Conservation (phyloP, 2,329 filamentous ascomycete species). For the Colletotrichum tamarilloi region DNA sequence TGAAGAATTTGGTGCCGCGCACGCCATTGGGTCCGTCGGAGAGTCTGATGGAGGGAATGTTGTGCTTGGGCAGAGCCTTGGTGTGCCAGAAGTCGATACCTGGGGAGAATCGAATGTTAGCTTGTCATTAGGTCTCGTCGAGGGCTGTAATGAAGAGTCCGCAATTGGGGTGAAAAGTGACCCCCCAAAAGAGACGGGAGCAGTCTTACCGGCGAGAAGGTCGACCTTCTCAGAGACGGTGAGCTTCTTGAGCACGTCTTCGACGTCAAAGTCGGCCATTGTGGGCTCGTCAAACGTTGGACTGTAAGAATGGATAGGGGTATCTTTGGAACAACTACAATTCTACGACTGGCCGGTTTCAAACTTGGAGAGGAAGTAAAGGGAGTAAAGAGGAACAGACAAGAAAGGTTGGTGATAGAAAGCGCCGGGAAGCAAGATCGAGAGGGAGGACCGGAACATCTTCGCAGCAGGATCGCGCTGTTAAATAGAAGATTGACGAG, state of each 20-base stretch:
- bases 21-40: slow-evolving; percentile 78
- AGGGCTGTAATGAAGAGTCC: neutral
- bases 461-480: slow-evolving; percentile 3
- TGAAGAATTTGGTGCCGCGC: slow-evolving; percentile 75
- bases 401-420: neutral
- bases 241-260: slow-evolving; percentile 65
- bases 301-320: neutral
- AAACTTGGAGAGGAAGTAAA: neutral
- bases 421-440: neutral
- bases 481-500: slow-evolving; percentile 27
- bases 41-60: slow-evolving; percentile 72
- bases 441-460: neutral
- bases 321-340: slow-evolving; percentile 6
- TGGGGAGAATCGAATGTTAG: slow-evolving; percentile 37
- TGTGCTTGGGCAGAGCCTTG: slow-evolving; percentile 67
- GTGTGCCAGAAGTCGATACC: slow-evolving; percentile 79
- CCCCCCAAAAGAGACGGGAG: neutral
- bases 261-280: slow-evolving; percentile 62
- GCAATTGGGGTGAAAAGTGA: neutral
- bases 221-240: slow-evolving; percentile 64
- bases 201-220: slow-evolving; percentile 58
- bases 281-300: neutral
- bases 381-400: slow-evolving; percentile 1
- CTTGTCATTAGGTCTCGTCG: neutral
- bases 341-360: neutral